A percentile compares a stretch with the other conserved stretches of the same genome.
These are phyloP conservation scores for Trichocladium antarcticum DNA, from an alignment of 495 filamentous ascomycete genomes.

Conservation along the genomic window DNA sequence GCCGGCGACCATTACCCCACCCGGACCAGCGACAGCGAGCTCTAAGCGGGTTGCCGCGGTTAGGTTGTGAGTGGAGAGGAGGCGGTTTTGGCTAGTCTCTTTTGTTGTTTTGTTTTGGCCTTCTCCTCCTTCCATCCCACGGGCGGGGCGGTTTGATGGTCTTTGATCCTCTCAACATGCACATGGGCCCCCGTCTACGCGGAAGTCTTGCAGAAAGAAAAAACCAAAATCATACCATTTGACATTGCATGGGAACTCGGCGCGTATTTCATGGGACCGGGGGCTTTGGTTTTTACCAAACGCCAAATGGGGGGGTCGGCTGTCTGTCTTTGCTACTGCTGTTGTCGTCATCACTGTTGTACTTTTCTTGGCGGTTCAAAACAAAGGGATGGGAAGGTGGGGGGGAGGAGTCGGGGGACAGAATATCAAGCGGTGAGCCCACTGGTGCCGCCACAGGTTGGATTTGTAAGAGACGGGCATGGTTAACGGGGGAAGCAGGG, in stretches of 20 bases:
- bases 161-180: too few relatives aligned
- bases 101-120: neutral
- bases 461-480: too few relatives aligned
- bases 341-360: neutral
- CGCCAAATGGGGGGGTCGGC: neutral
- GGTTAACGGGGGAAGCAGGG: too few relatives aligned
- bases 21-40: conserved; percentile 16
- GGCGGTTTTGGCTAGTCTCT: neutral
- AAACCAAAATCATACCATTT: too few relatives aligned
- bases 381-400: too few relatives aligned
- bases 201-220: too few relatives aligned
- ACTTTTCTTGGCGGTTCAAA: neutral
- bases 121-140: neutral
- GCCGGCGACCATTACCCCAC: neutral
- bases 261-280: neutral
- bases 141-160: neutral
- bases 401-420: too few relatives aligned
- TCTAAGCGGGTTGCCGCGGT: neutral
- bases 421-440: too few relatives aligned
- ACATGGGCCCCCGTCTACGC: too few relatives aligned
- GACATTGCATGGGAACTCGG: neutral
- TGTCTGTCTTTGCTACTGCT: neutral
- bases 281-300: neutral
- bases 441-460: too few relatives aligned
- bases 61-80: neutral